Evolutionary conservation across 2,329 filamentous ascomycete species (phyloP).

Genomic region (Didymosphaeria variabile): DNA sequence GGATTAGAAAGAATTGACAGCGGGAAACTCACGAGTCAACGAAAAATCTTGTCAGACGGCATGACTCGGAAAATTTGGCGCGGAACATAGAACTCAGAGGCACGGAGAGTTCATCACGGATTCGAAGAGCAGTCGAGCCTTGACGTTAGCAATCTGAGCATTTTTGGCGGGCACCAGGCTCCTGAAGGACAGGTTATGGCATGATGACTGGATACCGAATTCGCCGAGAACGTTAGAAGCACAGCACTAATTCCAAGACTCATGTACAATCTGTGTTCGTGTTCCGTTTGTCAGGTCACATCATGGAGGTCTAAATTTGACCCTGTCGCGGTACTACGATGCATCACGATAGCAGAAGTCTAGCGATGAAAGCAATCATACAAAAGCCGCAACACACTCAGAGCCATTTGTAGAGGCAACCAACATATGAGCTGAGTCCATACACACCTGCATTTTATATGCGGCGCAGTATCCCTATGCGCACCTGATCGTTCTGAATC

Average conservation of each 20-base stretch:
- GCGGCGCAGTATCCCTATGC: no score
- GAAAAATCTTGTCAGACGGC: background rate
- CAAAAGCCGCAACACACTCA: no score
- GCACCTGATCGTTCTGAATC: no score
- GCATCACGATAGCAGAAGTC: background rate
- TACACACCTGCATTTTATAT: no score
- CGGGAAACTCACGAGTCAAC: background rate
- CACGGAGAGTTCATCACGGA: constrained; percentile 25
- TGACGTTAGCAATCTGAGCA: constrained; percentile 34
- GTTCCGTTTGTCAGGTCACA: background rate
- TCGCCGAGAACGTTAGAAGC: background rate
- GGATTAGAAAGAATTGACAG: constrained; percentile 15
- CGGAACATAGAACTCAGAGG: constrained; percentile 18
- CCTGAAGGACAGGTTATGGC: background rate
- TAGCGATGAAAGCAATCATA: no score
- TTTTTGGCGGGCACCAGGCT: constrained; percentile 41
- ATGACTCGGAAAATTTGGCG: background rate
- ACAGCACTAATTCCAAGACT: constrained; percentile 1
- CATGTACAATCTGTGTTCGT: background rate
- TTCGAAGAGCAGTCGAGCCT: constrained; percentile 33
- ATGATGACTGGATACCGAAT: constrained; percentile 1
- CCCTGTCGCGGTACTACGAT: background rate
- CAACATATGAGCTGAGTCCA: no score
- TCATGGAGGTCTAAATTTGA: background rate
- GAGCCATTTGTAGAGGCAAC: no score